phyloP scores from a whole-genome alignment of 2,329 filamentous ascomycete genomes.

The Gaeumannomyces sp. region DNA sequence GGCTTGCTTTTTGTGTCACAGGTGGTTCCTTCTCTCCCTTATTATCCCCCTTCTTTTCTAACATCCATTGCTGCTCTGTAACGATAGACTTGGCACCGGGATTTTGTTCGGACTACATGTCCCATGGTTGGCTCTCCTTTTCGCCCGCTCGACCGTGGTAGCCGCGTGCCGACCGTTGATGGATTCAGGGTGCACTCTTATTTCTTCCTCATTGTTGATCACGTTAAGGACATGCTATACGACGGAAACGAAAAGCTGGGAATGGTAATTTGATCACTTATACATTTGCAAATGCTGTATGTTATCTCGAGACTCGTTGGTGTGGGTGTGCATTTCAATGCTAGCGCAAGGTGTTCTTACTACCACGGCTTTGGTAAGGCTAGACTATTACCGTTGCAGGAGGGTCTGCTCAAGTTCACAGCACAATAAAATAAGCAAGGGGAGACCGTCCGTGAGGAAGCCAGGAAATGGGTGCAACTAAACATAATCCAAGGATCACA shows the following conservation, averaged over 20 bases:
- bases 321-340: no score
- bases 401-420: no score
- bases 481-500: neutral
- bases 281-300: neutral
- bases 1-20: neutral
- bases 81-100: neutral
- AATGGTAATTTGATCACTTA: neutral
- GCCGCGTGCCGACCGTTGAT: no score
- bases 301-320: neutral
- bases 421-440: no score
- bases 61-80: neutral
- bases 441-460: no score
- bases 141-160: neutral
- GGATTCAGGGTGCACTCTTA: neutral
- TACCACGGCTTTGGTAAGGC: no score
- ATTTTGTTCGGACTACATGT: neutral
- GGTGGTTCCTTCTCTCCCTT: neutral
- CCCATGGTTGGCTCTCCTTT: neutral
- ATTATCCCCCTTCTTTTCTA: neutral
- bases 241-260: neutral
- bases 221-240: neutral
- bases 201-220: neutral
- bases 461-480: neutral
- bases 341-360: no score
- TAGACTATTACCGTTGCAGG: no score